Conservation (phyloP, 129 eudicot genomes). For the Artemisia annua region DNA sequence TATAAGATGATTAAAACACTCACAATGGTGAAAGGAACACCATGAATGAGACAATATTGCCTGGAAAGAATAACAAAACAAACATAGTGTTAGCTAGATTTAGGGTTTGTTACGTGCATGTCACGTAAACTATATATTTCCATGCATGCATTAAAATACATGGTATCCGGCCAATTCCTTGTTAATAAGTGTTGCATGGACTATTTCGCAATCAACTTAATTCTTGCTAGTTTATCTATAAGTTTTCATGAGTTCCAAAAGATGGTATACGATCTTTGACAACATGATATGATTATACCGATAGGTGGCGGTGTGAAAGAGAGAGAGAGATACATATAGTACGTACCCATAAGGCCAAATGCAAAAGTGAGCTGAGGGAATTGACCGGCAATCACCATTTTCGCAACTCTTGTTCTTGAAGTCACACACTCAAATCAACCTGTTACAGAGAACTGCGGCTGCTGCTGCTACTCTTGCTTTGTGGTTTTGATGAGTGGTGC, state of each 20-base stretch:
- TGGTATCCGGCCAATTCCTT: not conserved
- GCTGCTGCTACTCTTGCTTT: not conserved
- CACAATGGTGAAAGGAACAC: slow-evolving; percentile 86
- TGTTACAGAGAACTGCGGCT: slow-evolving; percentile 4
- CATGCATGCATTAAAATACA: slow-evolving; percentile 28
- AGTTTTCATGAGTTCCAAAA: too few relatives aligned
- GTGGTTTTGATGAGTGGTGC: slow-evolving; percentile 28
- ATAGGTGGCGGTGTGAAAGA: not conserved
- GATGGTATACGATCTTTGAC: too few relatives aligned
- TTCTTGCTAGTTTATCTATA: too few relatives aligned
- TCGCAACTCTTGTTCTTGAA: not conserved
- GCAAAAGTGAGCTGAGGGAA: slow-evolving; percentile 59
- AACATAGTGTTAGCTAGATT: not conserved
- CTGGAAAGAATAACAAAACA: slow-evolving; percentile 32
- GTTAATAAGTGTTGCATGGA: too few relatives aligned
- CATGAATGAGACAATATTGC: slow-evolving; percentile 68
- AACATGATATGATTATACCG: too few relatives aligned
- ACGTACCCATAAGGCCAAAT: slow-evolving; percentile 89
- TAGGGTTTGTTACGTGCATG: slow-evolving; percentile 18
- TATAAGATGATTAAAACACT: slow-evolving; percentile 22
- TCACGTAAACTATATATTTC: not conserved
- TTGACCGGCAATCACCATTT: slow-evolving; percentile 36
- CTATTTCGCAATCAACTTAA: too few relatives aligned
- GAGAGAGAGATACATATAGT: slow-evolving; percentile 17
- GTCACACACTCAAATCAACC: slow-evolving; percentile 32